A percentile compares a stretch with the other conserved stretches of the same genome.
These are phyloP conservation scores for Cupressus sempervirens DNA, from an alignment of 75 land plant genomes.

Conservation along the genomic window DNA sequence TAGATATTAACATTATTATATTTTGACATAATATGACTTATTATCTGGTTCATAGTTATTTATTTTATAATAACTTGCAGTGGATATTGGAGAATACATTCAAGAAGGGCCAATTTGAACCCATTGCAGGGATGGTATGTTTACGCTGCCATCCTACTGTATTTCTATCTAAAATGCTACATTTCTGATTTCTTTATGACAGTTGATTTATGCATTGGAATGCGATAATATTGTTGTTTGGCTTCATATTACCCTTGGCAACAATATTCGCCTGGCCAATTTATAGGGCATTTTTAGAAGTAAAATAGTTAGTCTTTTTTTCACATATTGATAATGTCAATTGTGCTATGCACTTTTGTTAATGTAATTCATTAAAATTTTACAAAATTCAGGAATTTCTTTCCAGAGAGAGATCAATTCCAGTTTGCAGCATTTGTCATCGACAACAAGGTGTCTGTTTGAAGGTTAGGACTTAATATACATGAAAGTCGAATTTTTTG, in stretches of 20 bases:
- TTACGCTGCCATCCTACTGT: not conserved
- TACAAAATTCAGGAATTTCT: slow-evolving; percentile 43
- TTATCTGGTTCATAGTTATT: not conserved
- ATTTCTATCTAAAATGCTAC: not conserved
- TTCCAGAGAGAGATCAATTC: slow-evolving; percentile 28
- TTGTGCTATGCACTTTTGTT: not conserved
- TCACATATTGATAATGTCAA: not conserved
- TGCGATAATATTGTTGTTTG: not conserved
- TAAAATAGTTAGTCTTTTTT: not conserved
- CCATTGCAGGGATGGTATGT: slow-evolving; percentile 80
- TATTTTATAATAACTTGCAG: slow-evolving; percentile 26
- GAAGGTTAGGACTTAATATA: slow-evolving; percentile 45
- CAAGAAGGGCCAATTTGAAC: slow-evolving; percentile 58
- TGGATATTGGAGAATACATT: slow-evolving; percentile 73
- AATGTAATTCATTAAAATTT: not conserved
- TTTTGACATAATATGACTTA: not conserved
- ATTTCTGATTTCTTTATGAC: not conserved
- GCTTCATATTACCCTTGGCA: not conserved
- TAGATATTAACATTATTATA: not conserved
- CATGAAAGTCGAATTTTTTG: not conserved
- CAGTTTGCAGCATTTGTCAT: slow-evolving; percentile 63
- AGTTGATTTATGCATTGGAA: not conserved
- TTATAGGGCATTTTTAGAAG: not conserved
- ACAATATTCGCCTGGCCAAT: not conserved
- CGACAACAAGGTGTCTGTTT: slow-evolving; percentile 70